Evolutionary conservation across 2,329 filamentous ascomycete species (phyloP), one percentile per base, ranked within the genome.

Genomic region (Apiospora pterosperma): DNA sequence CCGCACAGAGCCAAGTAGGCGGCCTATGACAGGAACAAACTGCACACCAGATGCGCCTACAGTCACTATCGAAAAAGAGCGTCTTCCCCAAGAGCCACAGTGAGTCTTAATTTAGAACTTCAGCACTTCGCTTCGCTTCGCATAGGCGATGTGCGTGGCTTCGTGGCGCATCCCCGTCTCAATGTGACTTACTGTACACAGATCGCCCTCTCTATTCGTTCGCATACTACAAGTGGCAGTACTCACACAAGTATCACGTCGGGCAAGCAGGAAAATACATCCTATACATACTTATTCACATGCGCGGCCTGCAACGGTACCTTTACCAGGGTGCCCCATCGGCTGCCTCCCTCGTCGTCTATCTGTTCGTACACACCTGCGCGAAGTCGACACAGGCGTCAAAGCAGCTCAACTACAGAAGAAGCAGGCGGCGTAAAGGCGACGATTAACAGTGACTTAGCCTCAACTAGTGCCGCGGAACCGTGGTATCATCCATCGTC

Each of bases 91-190:
- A 10, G 41, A 42, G 28, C 28, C 25, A 55, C 34, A 55, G 6
- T 28, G 28, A n/a, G n/a, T 60, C 58, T 39, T 60, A 16, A 39
- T 38, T 60, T 60, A 60, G 58, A 60, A 60, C 34, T 55, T 55
- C 48, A 55, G 23, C 36, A 25, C 34, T 59, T 59, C 52, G 34
- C 58, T 36, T 38, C 36, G 34, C 58, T 55, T 55, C 28, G 48
- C 48, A 55, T 55, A 55, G 48, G 28, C 16, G 48, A 55, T 55
- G 25, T 55, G 48, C 21, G 48, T 55, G 48, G 48, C 48, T 55
- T 34, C 48, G 28, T 55, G 48, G 48, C 48, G 48, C 48, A 55
- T 55, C 28, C 16, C n/a, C 48, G 48, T 55, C 48, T 55, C 48
- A 55, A 55, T 55, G 48, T 55, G 28, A 55, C 48, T 55, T 55